phyloP scores from a whole-genome alignment of 2,329 filamentous ascomycete genomes.

The Acarospora socialis region DNA sequence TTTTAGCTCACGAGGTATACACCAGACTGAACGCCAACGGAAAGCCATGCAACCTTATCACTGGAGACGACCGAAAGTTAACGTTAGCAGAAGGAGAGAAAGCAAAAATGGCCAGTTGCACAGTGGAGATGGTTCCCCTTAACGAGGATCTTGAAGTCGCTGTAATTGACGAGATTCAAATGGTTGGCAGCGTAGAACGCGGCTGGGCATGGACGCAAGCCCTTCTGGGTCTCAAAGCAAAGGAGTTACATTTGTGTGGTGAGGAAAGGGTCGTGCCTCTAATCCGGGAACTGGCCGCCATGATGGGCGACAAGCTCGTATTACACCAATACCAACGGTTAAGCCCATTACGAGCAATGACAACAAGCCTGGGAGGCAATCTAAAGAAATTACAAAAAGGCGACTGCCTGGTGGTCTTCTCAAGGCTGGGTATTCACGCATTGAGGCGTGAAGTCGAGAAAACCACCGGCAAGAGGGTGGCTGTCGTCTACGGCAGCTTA shows the following conservation, averaged over 20 bases:
- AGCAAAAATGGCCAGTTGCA: slow-evolving; percentile 60
- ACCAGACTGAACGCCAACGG: slow-evolving; percentile 69
- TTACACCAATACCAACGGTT: slow-evolving; percentile 75
- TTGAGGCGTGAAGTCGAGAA: slow-evolving; percentile 67
- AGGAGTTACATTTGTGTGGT: slow-evolving; percentile 85
- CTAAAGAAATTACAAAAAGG: slow-evolving; percentile 64
- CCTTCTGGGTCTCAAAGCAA: slow-evolving; percentile 70
- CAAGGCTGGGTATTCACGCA: slow-evolving; percentile 63
- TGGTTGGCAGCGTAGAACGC: slow-evolving; percentile 68
- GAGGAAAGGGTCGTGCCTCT: slow-evolving; percentile 71
- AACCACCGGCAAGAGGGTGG: slow-evolving; percentile 62
- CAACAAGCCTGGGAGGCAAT: slow-evolving; percentile 46
- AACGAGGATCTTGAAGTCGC: slow-evolving; percentile 60
- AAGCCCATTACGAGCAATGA: slow-evolving; percentile 57
- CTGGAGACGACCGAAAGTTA: slow-evolving; percentile 74
- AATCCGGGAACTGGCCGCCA: slow-evolving; percentile 61
- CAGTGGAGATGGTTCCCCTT: slow-evolving; percentile 73
- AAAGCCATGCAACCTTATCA: slow-evolving; percentile 63
- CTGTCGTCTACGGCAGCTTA: slow-evolving; percentile 82
- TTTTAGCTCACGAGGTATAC: slow-evolving; percentile 92
- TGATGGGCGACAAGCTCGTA: slow-evolving; percentile 66
- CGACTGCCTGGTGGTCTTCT: slow-evolving; percentile 82
- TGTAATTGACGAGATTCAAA: slow-evolving; percentile 97
- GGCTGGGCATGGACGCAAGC: slow-evolving; percentile 95
- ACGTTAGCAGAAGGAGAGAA: slow-evolving; percentile 39